Base-by-base conservation (phyloP, 2,329 filamentous ascomycete genomes). In the Arthrobotrys iridis region DNA sequence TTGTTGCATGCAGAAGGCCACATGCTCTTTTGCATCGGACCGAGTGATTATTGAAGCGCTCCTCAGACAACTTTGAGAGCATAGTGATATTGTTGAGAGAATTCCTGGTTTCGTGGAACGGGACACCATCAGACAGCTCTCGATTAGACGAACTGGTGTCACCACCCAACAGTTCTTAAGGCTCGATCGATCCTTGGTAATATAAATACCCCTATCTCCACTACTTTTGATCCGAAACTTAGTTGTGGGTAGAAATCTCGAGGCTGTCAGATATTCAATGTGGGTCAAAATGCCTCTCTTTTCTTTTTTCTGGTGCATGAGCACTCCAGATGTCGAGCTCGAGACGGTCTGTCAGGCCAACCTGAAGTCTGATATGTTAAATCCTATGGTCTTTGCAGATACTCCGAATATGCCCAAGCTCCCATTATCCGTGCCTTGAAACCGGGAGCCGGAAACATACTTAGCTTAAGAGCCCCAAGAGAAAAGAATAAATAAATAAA, bases 81-180 rank as follows among this genome's bases (percentile, higher is more conserved):
- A 40, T 15, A n/a, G 24, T 11, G 24, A 52, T 18, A 0, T 6
- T 3, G 8, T 20, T 2, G 18, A 33, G 11, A 33, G 28, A 8
- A 22, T 46, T 46, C 40, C 26, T 35, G 18, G 26, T 45, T 37
- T 30, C 18, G 68, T 66, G 50, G 26, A 22, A 62, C 59, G 41
- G 41, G 43, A 62, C 11, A n/a, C 55, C 46, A 43, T 50, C 43
- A 62, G 33, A 55, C 28, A 11, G 55, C 60, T 70, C 45, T 55
- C 22, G 52, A 43, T 48, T n/a, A 20, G 55, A 43, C 20, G 26
- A 18, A 30, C 46, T 20, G 66, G 68, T 66, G 52, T 37, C n/a
- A 66, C 68, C 15, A 60, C 33, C 48, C 60, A 64, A 74, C 50
- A 45, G 13, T 64, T 3, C 58, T 43, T 40, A 55, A 45, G 24